Percentiles rank a stretch among this genome's conserved stretches.
These are phyloP conservation scores for Alternaria sp. DNA, from an alignment of 2,329 filamentous ascomycete species.

Conservation along the genomic window DNA sequence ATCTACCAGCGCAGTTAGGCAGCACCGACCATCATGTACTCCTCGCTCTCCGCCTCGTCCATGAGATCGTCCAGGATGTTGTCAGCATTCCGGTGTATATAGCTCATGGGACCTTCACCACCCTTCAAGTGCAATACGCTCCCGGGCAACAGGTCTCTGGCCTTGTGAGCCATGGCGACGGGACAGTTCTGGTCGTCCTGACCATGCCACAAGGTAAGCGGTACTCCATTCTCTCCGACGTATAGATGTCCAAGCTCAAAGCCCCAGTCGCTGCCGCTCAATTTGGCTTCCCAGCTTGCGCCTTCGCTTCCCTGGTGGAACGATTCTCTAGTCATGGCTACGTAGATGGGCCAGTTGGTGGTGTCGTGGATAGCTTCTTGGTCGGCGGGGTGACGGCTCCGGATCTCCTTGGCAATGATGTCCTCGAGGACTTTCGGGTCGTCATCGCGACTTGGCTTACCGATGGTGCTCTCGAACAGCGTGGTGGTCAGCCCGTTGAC, in stretches of 20 bases:
- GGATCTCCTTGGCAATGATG: constrained; percentile 29
- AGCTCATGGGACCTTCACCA: constrained; percentile 37
- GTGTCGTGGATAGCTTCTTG: constrained; percentile 28
- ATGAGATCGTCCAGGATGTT: constrained; percentile 31
- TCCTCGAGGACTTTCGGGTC: constrained; percentile 36
- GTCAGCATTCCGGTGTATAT: constrained; percentile 26
- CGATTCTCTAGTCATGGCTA: constrained; percentile 35
- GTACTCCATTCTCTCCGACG: constrained; percentile 21
- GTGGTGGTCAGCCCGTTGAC: constrained; percentile 24
- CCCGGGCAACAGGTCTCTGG: constrained; percentile 28
- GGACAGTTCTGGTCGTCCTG: constrained; percentile 37
- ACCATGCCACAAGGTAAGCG: constrained; percentile 44
- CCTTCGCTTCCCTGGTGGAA: constrained; percentile 36
- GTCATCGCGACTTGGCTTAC: constrained; percentile 31
- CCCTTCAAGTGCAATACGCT: constrained; percentile 28
- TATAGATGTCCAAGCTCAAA: constrained; percentile 39
- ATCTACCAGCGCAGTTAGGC: constrained; percentile 1
- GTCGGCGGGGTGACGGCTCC: constrained; percentile 25
- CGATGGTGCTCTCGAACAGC: constrained; percentile 31
- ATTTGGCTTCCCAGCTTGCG: constrained; percentile 36
- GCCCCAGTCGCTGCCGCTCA: constrained; percentile 39
- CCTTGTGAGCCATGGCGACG: constrained; percentile 30
- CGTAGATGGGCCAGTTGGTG: constrained; percentile 27
- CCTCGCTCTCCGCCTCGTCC: constrained; percentile 21
- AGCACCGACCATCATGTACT: constrained; percentile 18